These are phyloP conservation scores for Gymnopus androsaceus DNA, from an alignment of 1,284 basidiomycete genomes.

Conservation along the genomic window DNA sequence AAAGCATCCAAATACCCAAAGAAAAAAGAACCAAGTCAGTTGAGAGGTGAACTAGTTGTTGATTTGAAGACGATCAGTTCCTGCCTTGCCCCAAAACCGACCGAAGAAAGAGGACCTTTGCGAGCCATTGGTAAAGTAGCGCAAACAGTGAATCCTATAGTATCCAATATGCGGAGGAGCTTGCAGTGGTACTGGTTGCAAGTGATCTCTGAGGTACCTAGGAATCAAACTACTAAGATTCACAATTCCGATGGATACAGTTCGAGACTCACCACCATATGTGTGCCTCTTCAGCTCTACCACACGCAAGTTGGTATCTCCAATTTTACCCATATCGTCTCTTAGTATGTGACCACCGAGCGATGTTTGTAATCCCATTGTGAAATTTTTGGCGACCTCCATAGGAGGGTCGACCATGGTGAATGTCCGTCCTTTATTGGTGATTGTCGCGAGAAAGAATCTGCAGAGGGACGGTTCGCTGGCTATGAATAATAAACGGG, in stretches of 20 bases:
- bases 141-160: constrained; percentile 43
- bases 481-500: neutral
- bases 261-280: neutral
- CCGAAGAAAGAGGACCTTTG: constrained; percentile 34
- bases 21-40: neutral
- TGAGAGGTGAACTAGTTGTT: neutral
- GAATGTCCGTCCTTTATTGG: constrained; percentile 1
- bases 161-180: constrained; percentile 41
- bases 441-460: constrained; percentile 5
- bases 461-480: neutral
- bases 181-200: constrained; percentile 40
- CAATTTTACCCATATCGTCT: neutral
- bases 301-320: neutral
- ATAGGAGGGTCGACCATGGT: constrained; percentile 5
- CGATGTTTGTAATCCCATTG: neutral
- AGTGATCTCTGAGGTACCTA: constrained; percentile 31
- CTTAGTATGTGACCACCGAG: constrained; percentile 2
- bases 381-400: neutral
- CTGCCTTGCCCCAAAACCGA: constrained; percentile 37
- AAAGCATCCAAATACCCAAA: neutral
- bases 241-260: neutral
- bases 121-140: constrained; percentile 46
- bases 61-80: constrained; percentile 49
- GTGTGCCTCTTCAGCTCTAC: constrained; percentile 8
- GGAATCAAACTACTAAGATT: neutral